These are phyloP conservation scores for Austropuccinia psidii DNA, from an alignment of 1,284 basidiomycete species.

Conservation along the genomic window DNA sequence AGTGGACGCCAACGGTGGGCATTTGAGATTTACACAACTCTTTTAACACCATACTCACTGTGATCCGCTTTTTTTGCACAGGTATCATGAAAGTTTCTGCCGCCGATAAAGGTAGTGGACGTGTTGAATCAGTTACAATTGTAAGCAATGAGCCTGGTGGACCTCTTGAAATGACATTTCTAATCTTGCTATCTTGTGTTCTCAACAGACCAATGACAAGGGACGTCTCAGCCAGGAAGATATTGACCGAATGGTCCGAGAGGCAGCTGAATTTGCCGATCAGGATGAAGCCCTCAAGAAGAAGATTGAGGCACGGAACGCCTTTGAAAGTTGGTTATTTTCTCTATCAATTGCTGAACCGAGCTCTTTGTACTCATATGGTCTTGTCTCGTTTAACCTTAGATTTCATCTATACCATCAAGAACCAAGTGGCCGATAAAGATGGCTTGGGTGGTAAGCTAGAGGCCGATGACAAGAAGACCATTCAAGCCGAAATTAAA, in stretches of 20 bases:
- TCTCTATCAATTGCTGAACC: conserved; percentile 42
- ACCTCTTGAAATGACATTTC: conserved; percentile 56
- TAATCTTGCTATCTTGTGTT: conserved; percentile 67
- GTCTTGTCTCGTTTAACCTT: not conserved
- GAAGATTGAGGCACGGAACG: conserved; percentile 77
- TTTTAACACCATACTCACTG: not conserved
- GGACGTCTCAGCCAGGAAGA: conserved; percentile 29
- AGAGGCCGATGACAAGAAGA: conserved; percentile 78
- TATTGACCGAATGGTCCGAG: conserved; percentile 65
- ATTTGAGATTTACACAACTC: not conserved
- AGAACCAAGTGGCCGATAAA: conserved; percentile 74
- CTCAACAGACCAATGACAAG: conserved; percentile 32
- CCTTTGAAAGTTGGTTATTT: conserved; percentile 38
- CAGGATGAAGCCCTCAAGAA: conserved; percentile 80
- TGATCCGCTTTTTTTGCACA: conserved; percentile 45
- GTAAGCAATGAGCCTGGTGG: conserved; percentile 54
- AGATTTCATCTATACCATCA: conserved; percentile 60
- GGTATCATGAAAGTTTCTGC: conserved; percentile 84
- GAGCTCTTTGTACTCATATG: not conserved
- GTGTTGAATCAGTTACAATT: conserved; percentile 78
- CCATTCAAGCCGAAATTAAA: conserved; percentile 70
- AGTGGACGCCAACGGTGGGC: conserved; percentile 58
- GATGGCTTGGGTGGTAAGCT: conserved; percentile 86
- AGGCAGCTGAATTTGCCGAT: conserved; percentile 69
- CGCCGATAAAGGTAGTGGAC: conserved; percentile 85